A percentile compares a stretch with the other conserved stretches of the same genome.
phyloP scores from a whole-genome alignment of 805 yeast species.

The Nadsonia fulvescens region DNA sequence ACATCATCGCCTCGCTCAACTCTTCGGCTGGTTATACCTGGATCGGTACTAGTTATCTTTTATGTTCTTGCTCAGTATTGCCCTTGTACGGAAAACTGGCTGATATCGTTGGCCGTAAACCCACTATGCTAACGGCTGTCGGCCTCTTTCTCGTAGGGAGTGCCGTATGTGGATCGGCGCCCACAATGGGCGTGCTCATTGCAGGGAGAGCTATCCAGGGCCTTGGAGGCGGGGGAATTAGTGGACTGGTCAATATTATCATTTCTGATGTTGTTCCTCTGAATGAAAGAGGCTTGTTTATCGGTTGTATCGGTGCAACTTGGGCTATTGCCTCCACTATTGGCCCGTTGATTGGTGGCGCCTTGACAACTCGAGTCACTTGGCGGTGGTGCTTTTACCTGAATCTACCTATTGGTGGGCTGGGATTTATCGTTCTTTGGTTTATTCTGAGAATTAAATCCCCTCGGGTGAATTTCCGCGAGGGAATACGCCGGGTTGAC shows the following conservation, averaged over 20 bases:
- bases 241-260: constrained; percentile 54
- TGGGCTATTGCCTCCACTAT: constrained; percentile 22
- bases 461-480: constrained; percentile 25
- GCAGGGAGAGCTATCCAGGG: constrained; percentile 71
- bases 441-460: constrained; percentile 16
- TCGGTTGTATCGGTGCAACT: constrained; percentile 36
- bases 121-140: constrained; percentile 22
- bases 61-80: constrained; percentile 46
- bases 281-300: constrained; percentile 61
- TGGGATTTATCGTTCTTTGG: constrained; percentile 14
- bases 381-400: constrained; percentile 42
- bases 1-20: constrained; percentile 34
- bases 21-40: constrained; percentile 28
- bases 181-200: constrained; percentile 37
- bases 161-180: constrained; percentile 24
- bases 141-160: constrained; percentile 25
- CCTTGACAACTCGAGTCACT: constrained; percentile 24
- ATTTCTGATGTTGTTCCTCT: constrained; percentile 62
- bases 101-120: constrained; percentile 26
- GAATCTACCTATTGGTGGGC: constrained; percentile 25
- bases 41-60: constrained; percentile 46
- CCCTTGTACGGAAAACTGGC: constrained; percentile 46
- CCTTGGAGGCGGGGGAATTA: constrained; percentile 77
- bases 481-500: constrained; percentile 31
- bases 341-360: constrained; percentile 42